phyloP scores from a whole-genome alignment of 78 protist species.

The Dictyostelium capitatum region DNA sequence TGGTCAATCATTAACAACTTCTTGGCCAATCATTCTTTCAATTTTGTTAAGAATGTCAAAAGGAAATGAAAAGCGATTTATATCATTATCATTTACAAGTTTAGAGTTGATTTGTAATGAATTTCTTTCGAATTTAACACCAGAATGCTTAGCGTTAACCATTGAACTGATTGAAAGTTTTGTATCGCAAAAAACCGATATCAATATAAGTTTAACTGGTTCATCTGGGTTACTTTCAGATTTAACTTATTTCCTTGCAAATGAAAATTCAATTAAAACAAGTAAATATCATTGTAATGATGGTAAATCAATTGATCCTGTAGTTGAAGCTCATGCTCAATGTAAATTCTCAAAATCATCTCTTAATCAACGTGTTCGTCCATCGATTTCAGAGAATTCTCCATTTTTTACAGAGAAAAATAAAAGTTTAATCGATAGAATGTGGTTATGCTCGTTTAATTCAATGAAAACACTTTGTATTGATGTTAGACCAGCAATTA shows the following conservation, averaged over 20 bases:
- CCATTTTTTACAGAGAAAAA: constrained; percentile 44
- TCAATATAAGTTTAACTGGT: constrained; percentile 77
- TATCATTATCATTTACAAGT: constrained; percentile 64
- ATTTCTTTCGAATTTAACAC: constrained; percentile 67
- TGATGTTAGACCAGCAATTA: constrained; percentile 56
- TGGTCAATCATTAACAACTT: constrained; percentile 62
- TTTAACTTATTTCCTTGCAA: constrained; percentile 63
- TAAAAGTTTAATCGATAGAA: constrained; percentile 34
- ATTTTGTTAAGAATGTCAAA: constrained; percentile 61
- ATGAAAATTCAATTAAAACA: constrained; percentile 47
- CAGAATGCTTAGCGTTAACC: constrained; percentile 59
- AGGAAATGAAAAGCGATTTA: constrained; percentile 54
- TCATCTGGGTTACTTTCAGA: constrained; percentile 66
- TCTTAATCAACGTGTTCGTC: constrained; percentile 23
- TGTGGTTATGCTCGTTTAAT: constrained; percentile 67
- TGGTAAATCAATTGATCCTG: constrained; percentile 35
- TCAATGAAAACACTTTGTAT: constrained; percentile 55
- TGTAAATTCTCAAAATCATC: background rate
- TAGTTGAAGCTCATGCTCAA: background rate
- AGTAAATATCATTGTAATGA: constrained; percentile 30
- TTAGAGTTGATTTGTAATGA: constrained; percentile 79
- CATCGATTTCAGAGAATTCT: constrained; percentile 15
- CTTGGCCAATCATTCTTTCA: constrained; percentile 69
- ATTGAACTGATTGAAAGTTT: constrained; percentile 54
- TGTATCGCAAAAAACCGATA: constrained; percentile 74